phyloP scores from a whole-genome alignment of 148 eudicot species.

The Chenopodium berlandieri region DNA sequence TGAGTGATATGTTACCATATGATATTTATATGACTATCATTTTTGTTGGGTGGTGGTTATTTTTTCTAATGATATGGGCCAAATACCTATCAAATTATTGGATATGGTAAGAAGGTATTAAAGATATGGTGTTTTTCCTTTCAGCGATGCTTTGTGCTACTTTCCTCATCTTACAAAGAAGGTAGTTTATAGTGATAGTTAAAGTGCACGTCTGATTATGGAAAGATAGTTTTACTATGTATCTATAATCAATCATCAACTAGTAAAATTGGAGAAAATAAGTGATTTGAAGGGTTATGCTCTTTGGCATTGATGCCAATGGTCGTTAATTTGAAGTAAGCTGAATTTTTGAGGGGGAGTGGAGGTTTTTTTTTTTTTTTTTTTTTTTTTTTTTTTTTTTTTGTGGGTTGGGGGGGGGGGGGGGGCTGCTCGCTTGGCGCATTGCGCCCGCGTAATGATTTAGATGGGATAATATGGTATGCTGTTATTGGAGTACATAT shows the following conservation, averaged over 20 bases:
- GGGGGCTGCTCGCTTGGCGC: no score
- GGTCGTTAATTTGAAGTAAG: neutral
- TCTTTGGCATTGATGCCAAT: neutral
- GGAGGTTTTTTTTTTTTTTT: no score
- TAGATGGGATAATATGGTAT: no score
- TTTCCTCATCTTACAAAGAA: neutral
- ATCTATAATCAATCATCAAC: neutral
- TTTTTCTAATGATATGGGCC: neutral
- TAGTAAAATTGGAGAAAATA: neutral
- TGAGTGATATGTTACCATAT: neutral
- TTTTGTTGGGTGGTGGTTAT: neutral
- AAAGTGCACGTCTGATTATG: neutral
- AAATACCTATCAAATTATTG: neutral
- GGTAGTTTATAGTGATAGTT: neutral
- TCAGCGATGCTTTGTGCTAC: neutral
- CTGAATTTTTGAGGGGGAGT: no score
- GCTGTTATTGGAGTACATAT: no score
- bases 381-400: no score
- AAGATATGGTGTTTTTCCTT: neutral
- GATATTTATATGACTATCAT: no score
- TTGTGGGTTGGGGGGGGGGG: no score
- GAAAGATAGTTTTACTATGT: neutral
- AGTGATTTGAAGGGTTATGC: neutral
- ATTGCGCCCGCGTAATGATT: no score
- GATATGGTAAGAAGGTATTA: neutral